Base-by-base conservation (phyloP, 2,329 filamentous ascomycete genomes). In the Aspergillus brunneoviolaceus region DNA sequence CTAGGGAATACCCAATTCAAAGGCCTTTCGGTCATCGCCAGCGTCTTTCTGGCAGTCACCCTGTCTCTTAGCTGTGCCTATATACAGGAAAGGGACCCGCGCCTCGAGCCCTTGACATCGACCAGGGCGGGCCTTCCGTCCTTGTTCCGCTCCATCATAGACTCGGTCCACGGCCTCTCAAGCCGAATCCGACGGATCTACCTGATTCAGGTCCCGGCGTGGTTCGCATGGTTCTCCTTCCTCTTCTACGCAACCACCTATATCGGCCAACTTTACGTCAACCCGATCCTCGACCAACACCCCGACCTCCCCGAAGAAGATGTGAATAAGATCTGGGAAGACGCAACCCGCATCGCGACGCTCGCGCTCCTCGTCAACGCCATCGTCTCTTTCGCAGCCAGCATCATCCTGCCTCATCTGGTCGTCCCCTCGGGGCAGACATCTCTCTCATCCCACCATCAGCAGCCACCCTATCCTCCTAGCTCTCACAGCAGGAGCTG, bases 201-300 rank as follows among this genome's bases (percentile, higher is more conserved):
- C 72, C 79, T 87, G 63, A 88, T 92, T 0, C 90, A 94, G 72
- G 87, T 93, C 67, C 92, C 88, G 62, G 91, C 91, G 5, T 97
- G 93, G 92, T 87, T 96, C 57, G 93, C 92, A 55, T 96, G 93
- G 86, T 97, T 96, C 70, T 92, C 92, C 1, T 92, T 96, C 75
- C 83, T 97, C 4, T 96, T 96, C 78, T 96, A 96, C 79, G 92
- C 91, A 5, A 96, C 92, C 1, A 95, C 91, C 19, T 97, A 95
- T 74, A 89, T 97, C 67, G 92, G 90, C 63, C 91, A 96, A 72
- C 90, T 97, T 57, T 96, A 96, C 68, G 90, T 91, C 16, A 89
- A 96, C 71, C 91, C 91, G 0, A 89, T 84, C 67, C 87, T 96
- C 54, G 82, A 87, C 64, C 80, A 84, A 54, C 90, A 96, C 66